Evolutionary conservation across 1,284 basidiomycete genomes (phyloP), one percentile per base, ranked within the genome.

Genomic region (Salmacisia buchloeana): DNA sequence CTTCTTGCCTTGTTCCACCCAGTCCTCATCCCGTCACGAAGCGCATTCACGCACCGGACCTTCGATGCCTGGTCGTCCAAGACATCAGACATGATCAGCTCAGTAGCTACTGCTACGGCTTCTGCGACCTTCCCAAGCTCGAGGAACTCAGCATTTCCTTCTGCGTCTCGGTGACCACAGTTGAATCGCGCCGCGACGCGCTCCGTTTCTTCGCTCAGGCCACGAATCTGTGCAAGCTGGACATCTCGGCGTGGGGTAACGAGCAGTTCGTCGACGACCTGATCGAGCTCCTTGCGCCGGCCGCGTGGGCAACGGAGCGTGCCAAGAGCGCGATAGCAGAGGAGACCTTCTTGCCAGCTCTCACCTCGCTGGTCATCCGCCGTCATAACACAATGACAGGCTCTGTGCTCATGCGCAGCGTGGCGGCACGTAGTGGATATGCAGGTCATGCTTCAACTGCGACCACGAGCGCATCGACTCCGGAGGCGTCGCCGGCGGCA

Each of bases 81-180:
- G 31, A 27, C n/a, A 31, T 31, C 15, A 54, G 27, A 29, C 49
- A 54, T n/a, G 49, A 54, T 31, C 25, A 54, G 49, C 23, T 54
- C 10, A 18, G 6, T 2, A 33, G 29, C 27, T 31, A 33, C 29
- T 54, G n/a, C 29, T 18, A 12, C 9, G 49, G 27, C 27, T 33
- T 54, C 18, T 54, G 49, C 49, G 27, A 54, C 27, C 10, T 54
- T 7, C 18, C 49, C 49, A 27, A 33, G 27, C 31, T 54, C 12
- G 49, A 54, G 27, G 25, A 54, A 54, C 25, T 54, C 25, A 54
- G 49, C 49, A 31, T 54, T 18, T 54, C 49, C 49, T 33, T 54
- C 13, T 7, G 29, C 27, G 49, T 33, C 12, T 54, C 49, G 27
- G 29, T 31, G 3, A 54, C 34, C 15, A 54, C 49, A 2, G 6